Evolutionary conservation across 495 filamentous ascomycete species (phyloP), one percentile per base, ranked within the genome.

Genomic region (Xylaria sp.): DNA sequence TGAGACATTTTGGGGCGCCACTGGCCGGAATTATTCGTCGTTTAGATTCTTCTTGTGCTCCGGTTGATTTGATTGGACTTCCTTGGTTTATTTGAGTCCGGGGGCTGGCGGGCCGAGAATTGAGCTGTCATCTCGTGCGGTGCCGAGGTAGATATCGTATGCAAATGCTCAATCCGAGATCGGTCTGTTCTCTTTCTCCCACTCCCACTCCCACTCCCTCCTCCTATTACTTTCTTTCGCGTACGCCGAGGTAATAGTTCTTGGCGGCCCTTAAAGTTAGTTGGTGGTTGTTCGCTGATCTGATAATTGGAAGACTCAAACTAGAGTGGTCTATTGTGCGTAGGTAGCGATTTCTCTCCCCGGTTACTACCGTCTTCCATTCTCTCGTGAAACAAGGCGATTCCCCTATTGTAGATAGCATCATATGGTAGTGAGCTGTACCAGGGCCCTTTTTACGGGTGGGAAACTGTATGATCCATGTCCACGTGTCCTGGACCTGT

Each of bases 161-260:
- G 50, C 50, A 53, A 53, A 29, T 53, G 50, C 50, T 31, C 4
- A 31, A 29, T 55, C 52, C 52, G 52, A 55, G 52, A 31, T 55
- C 52, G 52, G 52, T 21, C 24, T 53, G 24, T 53, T 53, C 50
- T 14, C 3, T 53, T 50, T 26, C n/a, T 21, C 7, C n/a, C 50
- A 53, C 24, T 53, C 11, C 24, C 21, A 14, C n/a, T 21, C 7
- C n/a, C 50, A 53, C 24, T 53, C 11, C 24, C 21, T 26, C 21
- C 21, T 29, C 50, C 50, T 53, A n/a, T 3, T 50, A 50, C n/a
- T 50, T 21, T 26, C n/a, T 26, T 53, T 53, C 50, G 14, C 24
- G 50, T 11, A 53, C 24, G 35, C 5, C 5, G 12, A 9, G 11
- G 46, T 50, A 50, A n/a, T 50, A 24, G 6, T 24, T 17, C 41